Base-by-base conservation (phyloP, 306 rosid species). In the Notholithocarpus densiflorus region DNA sequence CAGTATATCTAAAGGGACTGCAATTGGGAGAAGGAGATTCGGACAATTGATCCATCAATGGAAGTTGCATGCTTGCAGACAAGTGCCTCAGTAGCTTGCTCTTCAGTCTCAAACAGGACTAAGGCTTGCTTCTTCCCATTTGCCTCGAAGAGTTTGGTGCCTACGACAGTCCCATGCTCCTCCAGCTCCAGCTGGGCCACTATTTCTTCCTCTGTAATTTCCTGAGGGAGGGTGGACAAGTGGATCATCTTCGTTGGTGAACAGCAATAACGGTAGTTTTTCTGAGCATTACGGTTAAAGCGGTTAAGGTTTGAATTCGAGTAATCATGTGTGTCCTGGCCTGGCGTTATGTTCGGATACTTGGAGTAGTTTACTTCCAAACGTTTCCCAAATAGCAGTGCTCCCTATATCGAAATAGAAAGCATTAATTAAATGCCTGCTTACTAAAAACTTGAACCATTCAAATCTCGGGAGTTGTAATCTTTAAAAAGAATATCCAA, bases 261-360 rank as follows among this genome's bases (percentile, higher is more conserved):
- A 87, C 99, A 96, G 90, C 99, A 96, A 37, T 96, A 96, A 7
- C 97, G 93, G 71, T 96, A 96, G 94, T 96, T 96, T 81, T 96
- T 96, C 15, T 98, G 98, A 70, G 99, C 98, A 76, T 96, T 96
- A 2, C 99, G 99, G 74, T 96, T 93, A 86, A 96, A 96, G n/a
- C 98, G 98, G 71, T 96, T 96, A 81, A 96, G 99, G 82, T 93
- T 93, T 56, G 99, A 96, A 83, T 91, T 96, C 48, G 82, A 29
- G 60, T 91, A 96, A 80, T 96, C 99, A 0, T 86, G 98, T 10
- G 99, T 91, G 64, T 96, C 99, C 3, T 96, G 88, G 80, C 98
- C 98, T 81, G 93, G 99, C 15, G 90, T 93, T 73, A 96, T 96
- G 80, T 83, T 91, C 1, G 98, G 83, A 86, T 90, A 89, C 89